phyloP scores from a whole-genome alignment of 345 rosid species.

The Eucalyptus cloeziana region DNA sequence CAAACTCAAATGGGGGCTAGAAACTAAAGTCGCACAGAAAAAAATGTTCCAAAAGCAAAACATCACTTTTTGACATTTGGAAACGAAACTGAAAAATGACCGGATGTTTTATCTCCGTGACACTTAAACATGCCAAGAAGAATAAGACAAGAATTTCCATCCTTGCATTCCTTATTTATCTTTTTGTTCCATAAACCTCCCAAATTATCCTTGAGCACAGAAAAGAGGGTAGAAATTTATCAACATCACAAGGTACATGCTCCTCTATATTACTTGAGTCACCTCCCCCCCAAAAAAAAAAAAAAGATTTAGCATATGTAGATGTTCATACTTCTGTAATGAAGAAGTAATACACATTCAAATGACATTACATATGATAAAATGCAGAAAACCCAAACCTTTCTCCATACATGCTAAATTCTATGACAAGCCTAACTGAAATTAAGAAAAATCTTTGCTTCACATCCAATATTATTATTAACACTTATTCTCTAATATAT shows the following conservation, averaged over 20 bases:
- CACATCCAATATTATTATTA: not conserved
- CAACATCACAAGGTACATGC: not conserved
- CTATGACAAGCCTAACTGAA: not conserved
- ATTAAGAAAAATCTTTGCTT: not conserved
- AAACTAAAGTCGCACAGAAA: not conserved
- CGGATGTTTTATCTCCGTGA: not conserved
- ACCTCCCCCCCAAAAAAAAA: not conserved
- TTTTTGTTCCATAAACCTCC: not conserved
- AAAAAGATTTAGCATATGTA: not conserved
- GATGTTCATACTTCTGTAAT: not conserved
- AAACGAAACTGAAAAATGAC: not conserved
- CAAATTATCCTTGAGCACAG: not conserved
- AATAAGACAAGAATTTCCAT: not conserved
- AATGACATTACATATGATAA: not conserved
- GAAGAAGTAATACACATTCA: not conserved
- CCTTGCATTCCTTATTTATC: not conserved
- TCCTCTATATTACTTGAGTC: not conserved
- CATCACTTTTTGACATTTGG: not conserved
- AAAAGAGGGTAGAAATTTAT: not conserved
- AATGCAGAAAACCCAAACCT: not conserved
- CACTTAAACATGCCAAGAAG: not conserved
- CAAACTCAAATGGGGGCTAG: not conserved
- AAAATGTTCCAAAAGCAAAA: not conserved
- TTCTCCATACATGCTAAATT: not conserved
- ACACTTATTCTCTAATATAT: not conserved